These are phyloP conservation scores for Periconia sp. DNA, from an alignment of 2,329 filamentous ascomycete species.

Conservation along the genomic window DNA sequence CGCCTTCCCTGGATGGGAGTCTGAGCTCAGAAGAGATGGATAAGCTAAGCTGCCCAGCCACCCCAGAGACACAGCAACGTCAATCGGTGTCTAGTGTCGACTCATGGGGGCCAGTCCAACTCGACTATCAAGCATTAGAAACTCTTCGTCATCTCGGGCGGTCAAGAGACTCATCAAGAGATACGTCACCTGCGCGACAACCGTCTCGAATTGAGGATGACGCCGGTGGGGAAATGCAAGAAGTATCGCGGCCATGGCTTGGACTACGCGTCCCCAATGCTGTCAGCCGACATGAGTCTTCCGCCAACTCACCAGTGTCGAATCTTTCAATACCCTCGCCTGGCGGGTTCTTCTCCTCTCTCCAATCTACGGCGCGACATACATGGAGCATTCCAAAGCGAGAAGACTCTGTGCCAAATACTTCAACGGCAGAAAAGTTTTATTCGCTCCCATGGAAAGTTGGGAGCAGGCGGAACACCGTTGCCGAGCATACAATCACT, in stretches of 20 bases:
- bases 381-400: slow-evolving; percentile 73
- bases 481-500: slow-evolving; percentile 30
- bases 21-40: slow-evolving; percentile 87
- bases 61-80: slow-evolving; percentile 65
- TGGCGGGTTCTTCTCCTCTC: slow-evolving; percentile 86
- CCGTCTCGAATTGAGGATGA: slow-evolving; percentile 49
- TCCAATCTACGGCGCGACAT: slow-evolving; percentile 75
- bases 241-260: slow-evolving; percentile 60
- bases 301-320: slow-evolving; percentile 68
- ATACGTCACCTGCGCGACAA: slow-evolving; percentile 26
- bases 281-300: slow-evolving; percentile 41
- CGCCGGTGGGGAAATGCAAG: slow-evolving; percentile 66
- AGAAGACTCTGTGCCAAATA: slow-evolving; percentile 69
- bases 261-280: slow-evolving; percentile 33
- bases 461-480: slow-evolving; percentile 39
- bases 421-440: slow-evolving; percentile 89
- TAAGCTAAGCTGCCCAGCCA: slow-evolving; percentile 80
- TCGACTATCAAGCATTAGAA: slow-evolving; percentile 81
- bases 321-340: slow-evolving; percentile 89
- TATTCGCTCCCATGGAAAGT: slow-evolving; percentile 80
- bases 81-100: slow-evolving; percentile 56
- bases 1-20: slow-evolving; percentile 89
- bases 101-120: slow-evolving; percentile 66
- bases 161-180: slow-evolving; percentile 24
- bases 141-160: slow-evolving; percentile 74